A percentile compares a stretch with the other conserved stretches of the same genome.
These are phyloP conservation scores for Hanseniaspora lindneri DNA, from an alignment of 805 yeast genomes.

Conservation along the genomic window DNA sequence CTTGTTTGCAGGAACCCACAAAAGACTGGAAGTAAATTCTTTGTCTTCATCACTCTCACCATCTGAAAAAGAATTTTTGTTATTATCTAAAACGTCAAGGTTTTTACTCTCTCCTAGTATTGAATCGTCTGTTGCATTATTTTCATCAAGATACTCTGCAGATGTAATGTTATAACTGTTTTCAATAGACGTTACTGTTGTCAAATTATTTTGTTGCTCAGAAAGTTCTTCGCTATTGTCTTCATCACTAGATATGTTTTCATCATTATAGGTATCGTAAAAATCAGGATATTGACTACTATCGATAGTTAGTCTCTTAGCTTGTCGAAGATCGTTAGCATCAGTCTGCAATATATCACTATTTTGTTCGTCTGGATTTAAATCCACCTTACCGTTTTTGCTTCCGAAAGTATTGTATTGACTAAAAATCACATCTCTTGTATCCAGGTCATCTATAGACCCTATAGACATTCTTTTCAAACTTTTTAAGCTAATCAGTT, in stretches of 20 bases:
- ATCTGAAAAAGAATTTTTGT: slow-evolving; percentile 14
- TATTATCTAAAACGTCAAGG: slow-evolving; percentile 8
- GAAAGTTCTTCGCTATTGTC: neutral
- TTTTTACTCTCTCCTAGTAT: slow-evolving; percentile 16
- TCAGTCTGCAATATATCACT: neutral
- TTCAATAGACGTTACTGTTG: slow-evolving; percentile 6
- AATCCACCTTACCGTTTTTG: slow-evolving; percentile 17
- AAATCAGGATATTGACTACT: slow-evolving; percentile 7
- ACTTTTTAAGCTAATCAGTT: slow-evolving; percentile 60
- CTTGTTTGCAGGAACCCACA: slow-evolving; percentile 93
- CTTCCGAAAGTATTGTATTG: slow-evolving; percentile 18
- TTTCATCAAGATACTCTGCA: slow-evolving; percentile 7
- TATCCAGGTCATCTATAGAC: slow-evolving; percentile 29
- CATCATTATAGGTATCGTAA: slow-evolving; percentile 13
- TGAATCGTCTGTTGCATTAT: neutral
- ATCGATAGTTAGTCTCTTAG: slow-evolving; percentile 11
- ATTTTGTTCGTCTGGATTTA: neutral
- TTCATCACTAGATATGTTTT: slow-evolving; percentile 10
- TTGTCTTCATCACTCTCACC: slow-evolving; percentile 20
- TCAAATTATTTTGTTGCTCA: neutral
- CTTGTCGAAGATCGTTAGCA: slow-evolving; percentile 4
- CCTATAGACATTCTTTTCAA: slow-evolving; percentile 66
- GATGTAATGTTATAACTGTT: slow-evolving; percentile 14
- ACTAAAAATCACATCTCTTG: slow-evolving; percentile 2
- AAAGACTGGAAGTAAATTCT: slow-evolving; percentile 36